Evolutionary conservation across 2,329 filamentous ascomycete genomes (phyloP).

Genomic region (Trichoderma hamatum): DNA sequence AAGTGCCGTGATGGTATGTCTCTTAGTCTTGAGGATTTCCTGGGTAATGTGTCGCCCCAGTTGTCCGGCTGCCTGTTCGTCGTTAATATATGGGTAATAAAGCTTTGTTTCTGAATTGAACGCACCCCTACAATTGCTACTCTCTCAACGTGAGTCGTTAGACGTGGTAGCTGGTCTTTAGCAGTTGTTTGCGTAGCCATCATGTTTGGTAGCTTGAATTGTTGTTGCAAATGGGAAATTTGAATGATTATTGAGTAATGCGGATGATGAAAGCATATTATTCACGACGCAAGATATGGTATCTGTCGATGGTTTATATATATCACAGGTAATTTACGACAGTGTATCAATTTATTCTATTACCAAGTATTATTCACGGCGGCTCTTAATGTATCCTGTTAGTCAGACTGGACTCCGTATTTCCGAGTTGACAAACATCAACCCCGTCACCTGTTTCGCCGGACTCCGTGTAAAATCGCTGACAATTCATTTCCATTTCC

Average conservation of each 20-base stretch:
- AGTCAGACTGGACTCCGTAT: background rate
- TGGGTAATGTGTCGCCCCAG: slow-evolving; percentile 36
- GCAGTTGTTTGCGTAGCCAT: background rate
- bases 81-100: background rate
- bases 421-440: background rate
- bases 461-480: background rate
- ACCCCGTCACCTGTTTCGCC: background rate
- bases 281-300: background rate
- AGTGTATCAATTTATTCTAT: background rate
- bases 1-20: slow-evolving; percentile 56
- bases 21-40: slow-evolving; percentile 50
- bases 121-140: background rate
- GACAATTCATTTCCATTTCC: background rate
- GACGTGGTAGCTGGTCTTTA: background rate
- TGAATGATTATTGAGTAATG: background rate
- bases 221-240: background rate
- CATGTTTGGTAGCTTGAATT: background rate
- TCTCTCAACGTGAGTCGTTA: background rate
- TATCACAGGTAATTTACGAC: background rate
- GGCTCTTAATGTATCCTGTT: background rate
- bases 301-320: background rate
- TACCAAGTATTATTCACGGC: background rate
- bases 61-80: slow-evolving; percentile 5
- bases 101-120: background rate
- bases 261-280: background rate